Conservation (phyloP, 805 yeast species). For the Clavispora fructus region DNA sequence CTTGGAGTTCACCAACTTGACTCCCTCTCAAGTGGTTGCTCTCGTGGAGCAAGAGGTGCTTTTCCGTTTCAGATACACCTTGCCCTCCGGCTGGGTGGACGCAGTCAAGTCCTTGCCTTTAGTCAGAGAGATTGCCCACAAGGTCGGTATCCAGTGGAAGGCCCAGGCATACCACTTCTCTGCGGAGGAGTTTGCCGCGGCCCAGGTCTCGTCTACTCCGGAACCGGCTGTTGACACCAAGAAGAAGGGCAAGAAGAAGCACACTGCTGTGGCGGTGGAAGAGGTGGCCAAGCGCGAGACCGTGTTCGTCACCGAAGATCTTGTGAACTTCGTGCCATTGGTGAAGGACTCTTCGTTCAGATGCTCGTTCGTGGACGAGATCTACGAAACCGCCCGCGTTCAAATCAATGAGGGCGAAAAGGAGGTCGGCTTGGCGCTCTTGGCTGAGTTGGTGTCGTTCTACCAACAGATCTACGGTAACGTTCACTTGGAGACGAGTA, state of each 20-base stretch:
- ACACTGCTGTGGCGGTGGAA: conserved; percentile 5
- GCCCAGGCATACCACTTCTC: conserved; percentile 47
- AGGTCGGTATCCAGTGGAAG: conserved; percentile 85
- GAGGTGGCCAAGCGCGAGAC: conserved; percentile 21
- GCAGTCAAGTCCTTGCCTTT: conserved; percentile 38
- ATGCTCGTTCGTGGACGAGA: conserved; percentile 67
- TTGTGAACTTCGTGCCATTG: conserved; percentile 67
- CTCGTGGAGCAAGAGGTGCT: conserved; percentile 50
- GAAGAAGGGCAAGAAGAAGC: conserved; percentile 22
- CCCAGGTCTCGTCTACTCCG: conserved; percentile 17
- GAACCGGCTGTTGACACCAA: conserved; percentile 10
- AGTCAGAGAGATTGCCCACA: conserved; percentile 66
- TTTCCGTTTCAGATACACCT: conserved; percentile 57
- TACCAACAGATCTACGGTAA: conserved; percentile 81
- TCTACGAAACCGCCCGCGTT: conserved; percentile 58
- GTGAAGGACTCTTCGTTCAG: conserved; percentile 65
- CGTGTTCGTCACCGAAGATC: conserved; percentile 56
- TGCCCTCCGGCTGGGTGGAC: conserved; percentile 47
- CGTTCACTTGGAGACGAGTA: conserved; percentile 74
- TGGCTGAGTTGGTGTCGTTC: conserved; percentile 65
- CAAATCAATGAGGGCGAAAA: conserved; percentile 37
- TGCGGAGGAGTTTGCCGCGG: conserved; percentile 31
- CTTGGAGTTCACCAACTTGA: conserved; percentile 39
- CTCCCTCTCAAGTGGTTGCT: conserved; percentile 40
- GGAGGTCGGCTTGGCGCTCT: conserved; percentile 55